Percentiles rank a stretch among this genome's conserved stretches.
These are phyloP conservation scores for Backusella mclennaniae DNA, from an alignment of 192 early-diverging fungal genomes.

Conservation along the genomic window DNA sequence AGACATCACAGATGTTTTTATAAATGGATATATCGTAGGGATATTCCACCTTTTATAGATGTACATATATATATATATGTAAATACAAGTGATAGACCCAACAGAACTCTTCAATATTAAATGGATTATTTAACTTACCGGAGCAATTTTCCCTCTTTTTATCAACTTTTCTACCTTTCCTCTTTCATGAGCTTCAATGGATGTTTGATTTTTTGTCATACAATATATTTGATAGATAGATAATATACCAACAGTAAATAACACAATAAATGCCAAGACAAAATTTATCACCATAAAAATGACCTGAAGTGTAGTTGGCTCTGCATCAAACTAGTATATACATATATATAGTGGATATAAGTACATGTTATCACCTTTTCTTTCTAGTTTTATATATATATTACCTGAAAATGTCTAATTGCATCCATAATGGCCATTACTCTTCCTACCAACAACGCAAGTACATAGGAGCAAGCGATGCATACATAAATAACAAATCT, in stretches of 20 bases:
- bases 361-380: not conserved
- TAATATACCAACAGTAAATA: constrained; percentile 72
- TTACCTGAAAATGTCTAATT: constrained; percentile 32
- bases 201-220: constrained; percentile 64
- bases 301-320: constrained; percentile 47
- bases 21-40: constrained; percentile 82
- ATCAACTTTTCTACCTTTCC: constrained; percentile 66
- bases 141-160: constrained; percentile 55
- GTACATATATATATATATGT: not conserved
- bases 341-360: not conserved
- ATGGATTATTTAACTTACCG: constrained; percentile 31
- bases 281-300: constrained; percentile 78
- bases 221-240: constrained; percentile 74
- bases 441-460: constrained; percentile 56
- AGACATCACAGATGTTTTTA: constrained; percentile 70
- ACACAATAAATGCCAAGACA: constrained; percentile 67
- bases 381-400: not conserved
- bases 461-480: constrained; percentile 52
- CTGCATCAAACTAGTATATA: constrained; percentile 31
- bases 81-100: too few relatives aligned
- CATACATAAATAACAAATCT: constrained; percentile 78
- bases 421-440: constrained; percentile 48
- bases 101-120: too few relatives aligned
- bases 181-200: constrained; percentile 81
- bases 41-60: constrained; percentile 44